Evolutionary conservation across 2,329 filamentous ascomycete species (phyloP).

Genomic region (Aspergillus proliferans): DNA sequence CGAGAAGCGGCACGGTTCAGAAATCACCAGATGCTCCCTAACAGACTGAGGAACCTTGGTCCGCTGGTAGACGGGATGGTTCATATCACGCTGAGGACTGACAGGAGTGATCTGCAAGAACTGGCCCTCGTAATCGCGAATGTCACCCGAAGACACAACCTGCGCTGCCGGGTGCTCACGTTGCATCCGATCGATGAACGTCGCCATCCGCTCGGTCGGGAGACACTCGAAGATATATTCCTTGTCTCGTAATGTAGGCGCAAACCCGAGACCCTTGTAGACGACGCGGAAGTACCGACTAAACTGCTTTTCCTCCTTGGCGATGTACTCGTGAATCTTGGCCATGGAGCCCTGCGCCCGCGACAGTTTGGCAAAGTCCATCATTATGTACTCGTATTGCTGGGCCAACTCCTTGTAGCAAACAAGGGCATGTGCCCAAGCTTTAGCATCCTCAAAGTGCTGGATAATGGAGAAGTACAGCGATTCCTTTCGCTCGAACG

Average conservation of each 20-base stretch:
- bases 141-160: conserved; percentile 63
- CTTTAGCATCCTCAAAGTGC: conserved; percentile 87
- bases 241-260: conserved; percentile 73
- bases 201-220: conserved; percentile 66
- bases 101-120: conserved; percentile 78
- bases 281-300: conserved; percentile 87
- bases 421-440: conserved; percentile 80
- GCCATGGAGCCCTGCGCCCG: conserved; percentile 85
- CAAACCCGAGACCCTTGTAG: conserved; percentile 86
- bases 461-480: conserved; percentile 95
- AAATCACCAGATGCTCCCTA: conserved; percentile 77
- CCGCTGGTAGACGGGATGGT: conserved; percentile 79
- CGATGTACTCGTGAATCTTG: conserved; percentile 80
- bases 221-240: conserved; percentile 86
- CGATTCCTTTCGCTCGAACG: conserved; percentile 87
- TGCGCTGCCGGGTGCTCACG: conserved; percentile 82
- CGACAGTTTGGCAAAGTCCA: conserved; percentile 88
- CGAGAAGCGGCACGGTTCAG: conserved; percentile 71
- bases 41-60: conserved; percentile 76
- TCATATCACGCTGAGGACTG: conserved; percentile 72
- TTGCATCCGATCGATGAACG: conserved; percentile 87
- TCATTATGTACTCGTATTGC: conserved; percentile 86
- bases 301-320: conserved; percentile 69
- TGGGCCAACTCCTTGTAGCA: conserved; percentile 84
- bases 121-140: conserved; percentile 82